A percentile compares a stretch with the other conserved stretches of the same genome.
Evolutionary conservation across 1,284 basidiomycete species (phyloP).

Genomic region (Neolentinus lepideus): DNA sequence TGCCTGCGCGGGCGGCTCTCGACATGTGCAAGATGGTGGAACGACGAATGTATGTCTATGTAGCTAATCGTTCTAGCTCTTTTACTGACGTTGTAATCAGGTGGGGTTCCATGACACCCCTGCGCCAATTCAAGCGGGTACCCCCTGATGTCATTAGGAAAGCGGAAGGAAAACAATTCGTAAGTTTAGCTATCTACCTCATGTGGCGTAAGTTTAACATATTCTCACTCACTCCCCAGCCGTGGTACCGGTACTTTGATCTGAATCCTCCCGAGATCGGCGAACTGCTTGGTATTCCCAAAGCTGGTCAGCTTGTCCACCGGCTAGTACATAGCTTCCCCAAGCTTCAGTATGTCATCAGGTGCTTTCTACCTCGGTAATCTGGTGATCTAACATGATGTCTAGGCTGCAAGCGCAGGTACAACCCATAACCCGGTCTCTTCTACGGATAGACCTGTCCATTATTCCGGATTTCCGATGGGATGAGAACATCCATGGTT

Average conservation of each 20-base stretch:
- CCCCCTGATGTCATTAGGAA: conserved; percentile 85
- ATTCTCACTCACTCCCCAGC: conserved; percentile 34
- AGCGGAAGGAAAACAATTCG: conserved; percentile 97
- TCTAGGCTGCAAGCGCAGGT: conserved; percentile 84
- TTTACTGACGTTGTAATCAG: conserved; percentile 26
- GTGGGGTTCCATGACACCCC: conserved; percentile 97
- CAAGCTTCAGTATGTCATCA: conserved; percentile 70
- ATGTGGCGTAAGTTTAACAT: conserved; percentile 3
- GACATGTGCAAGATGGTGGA: conserved; percentile 98
- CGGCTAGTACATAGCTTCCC: conserved; percentile 97
- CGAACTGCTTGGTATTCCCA: conserved; percentile 90
- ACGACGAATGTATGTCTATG: conserved; percentile 60
- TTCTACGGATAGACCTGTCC: conserved; percentile 84
- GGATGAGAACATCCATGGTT: conserved; percentile 92
- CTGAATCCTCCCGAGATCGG: conserved; percentile 82
- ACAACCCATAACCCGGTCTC: conserved; percentile 86
- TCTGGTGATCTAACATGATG: conserved; percentile 11
- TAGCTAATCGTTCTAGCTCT: neutral
- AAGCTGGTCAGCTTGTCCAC: conserved; percentile 88
- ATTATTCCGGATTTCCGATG: conserved; percentile 96
- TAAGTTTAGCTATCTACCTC: conserved; percentile 27
- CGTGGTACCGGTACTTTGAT: conserved; percentile 96
- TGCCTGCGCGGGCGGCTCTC: conserved; percentile 85
- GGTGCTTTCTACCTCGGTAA: neutral
- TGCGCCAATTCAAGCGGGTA: conserved; percentile 92